These are phyloP conservation scores for Mortierella alpina DNA, from an alignment of 192 early-diverging fungal species.

Conservation along the genomic window DNA sequence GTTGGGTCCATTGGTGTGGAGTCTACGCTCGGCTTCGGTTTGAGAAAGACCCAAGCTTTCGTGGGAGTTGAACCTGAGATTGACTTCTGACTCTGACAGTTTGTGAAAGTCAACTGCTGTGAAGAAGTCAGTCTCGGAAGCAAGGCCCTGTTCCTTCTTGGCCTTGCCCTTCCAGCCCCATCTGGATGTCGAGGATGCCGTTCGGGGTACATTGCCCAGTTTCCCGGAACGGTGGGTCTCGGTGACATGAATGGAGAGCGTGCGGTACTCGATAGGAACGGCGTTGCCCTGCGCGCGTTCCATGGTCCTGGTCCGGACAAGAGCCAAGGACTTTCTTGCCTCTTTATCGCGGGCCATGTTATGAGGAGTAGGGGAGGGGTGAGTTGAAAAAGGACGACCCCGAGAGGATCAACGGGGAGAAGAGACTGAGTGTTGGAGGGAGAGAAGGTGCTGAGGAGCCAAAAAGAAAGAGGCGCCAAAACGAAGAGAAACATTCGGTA, in stretches of 20 bases:
- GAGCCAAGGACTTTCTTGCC: conserved; percentile 17
- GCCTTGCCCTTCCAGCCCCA: conserved; percentile 4
- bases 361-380: background rate
- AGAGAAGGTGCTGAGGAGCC: too few relatives aligned
- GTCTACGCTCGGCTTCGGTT: conserved; percentile 36
- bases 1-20: conserved; percentile 56
- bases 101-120: conserved; percentile 52
- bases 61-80: conserved; percentile 48
- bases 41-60: conserved; percentile 39
- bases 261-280: conserved; percentile 55
- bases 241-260: conserved; percentile 57
- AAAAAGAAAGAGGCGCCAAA: too few relatives aligned
- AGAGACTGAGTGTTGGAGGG: too few relatives aligned
- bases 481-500: too few relatives aligned
- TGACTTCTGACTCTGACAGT: conserved; percentile 49
- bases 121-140: conserved; percentile 46
- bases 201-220: background rate
- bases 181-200: background rate
- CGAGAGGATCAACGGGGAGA: too few relatives aligned
- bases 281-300: conserved; percentile 42
- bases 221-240: conserved; percentile 41
- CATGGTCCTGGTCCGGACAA: conserved; percentile 38
- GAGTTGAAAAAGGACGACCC: background rate
- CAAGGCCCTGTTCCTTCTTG: conserved; percentile 15
- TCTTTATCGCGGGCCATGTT: conserved; percentile 25